Percentiles rank a stretch among this genome's conserved stretches.
These are phyloP conservation scores for Blastocystis sp. DNA, from an alignment of 352 stramenopile species.

Conservation along the genomic window DNA sequence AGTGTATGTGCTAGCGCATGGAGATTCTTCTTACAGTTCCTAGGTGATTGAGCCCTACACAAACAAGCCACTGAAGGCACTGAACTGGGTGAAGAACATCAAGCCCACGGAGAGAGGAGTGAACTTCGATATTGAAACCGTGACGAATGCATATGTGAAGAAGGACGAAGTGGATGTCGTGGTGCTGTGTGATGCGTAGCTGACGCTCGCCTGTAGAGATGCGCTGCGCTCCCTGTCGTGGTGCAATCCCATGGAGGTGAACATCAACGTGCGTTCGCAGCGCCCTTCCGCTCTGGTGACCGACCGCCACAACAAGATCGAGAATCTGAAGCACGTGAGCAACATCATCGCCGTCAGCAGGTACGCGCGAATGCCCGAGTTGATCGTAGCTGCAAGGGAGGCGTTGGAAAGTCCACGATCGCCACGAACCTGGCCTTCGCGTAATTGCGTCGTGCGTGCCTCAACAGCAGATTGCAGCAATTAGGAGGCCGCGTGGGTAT, in stretches of 20 bases:
- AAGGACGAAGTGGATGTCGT: conserved; percentile 33
- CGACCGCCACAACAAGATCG: conserved; percentile 75
- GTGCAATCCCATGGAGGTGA: conserved; percentile 71
- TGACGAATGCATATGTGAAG: conserved; percentile 52
- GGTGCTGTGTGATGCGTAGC: neutral
- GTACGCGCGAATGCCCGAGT: conserved; percentile 4
- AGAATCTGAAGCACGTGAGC: conserved; percentile 74
- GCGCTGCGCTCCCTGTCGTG: conserved; percentile 31
- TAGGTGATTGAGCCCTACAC: conserved; percentile 68
- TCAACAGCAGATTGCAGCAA: conserved; percentile 78
- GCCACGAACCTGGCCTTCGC: conserved; percentile 83
- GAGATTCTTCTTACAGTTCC: neutral
- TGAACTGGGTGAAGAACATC: conserved; percentile 79
- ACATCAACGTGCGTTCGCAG: conserved; percentile 76
- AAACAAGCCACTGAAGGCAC: conserved; percentile 72
- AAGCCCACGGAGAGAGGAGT: conserved; percentile 74
- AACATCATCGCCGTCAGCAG: conserved; percentile 82
- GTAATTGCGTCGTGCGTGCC: conserved; percentile 67
- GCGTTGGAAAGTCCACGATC: conserved; percentile 84
- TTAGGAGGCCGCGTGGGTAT: conserved; percentile 89
- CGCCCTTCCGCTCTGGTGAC: conserved; percentile 77
- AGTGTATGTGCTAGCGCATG: conserved; percentile 17
- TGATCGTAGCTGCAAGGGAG: conserved; percentile 82
- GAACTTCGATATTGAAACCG: conserved; percentile 62
- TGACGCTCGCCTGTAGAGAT: conserved; percentile 45